A percentile compares a stretch with the other conserved stretches of the same genome.
Evolutionary conservation across 208 protist species (phyloP).

Genomic region (Leishmania turanica): DNA sequence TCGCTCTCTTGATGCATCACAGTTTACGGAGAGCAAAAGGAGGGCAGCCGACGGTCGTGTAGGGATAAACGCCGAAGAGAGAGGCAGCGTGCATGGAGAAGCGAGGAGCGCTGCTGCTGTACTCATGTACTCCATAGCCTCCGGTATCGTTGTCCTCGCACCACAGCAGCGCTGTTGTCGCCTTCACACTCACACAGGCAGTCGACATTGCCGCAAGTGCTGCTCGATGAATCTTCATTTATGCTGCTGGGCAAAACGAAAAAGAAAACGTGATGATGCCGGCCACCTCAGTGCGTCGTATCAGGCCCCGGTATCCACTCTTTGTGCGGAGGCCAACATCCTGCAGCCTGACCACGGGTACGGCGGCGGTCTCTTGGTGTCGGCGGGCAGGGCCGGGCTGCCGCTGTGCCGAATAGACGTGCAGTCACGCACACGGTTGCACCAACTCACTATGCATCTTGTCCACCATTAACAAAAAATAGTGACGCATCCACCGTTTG

Average conservation of each 20-base stretch:
- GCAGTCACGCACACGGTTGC: not conserved
- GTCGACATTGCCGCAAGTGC: not conserved
- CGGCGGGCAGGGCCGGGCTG: no score
- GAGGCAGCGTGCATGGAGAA: not conserved
- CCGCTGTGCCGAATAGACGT: not conserved
- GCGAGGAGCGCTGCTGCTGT: not conserved
- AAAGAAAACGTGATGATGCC: not conserved
- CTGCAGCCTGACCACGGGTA: not conserved
- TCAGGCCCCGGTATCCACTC: not conserved
- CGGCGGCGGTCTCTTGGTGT: not conserved
- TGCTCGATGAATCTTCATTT: not conserved
- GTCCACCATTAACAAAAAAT: not conserved
- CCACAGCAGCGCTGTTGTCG: not conserved
- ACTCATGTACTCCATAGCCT: not conserved
- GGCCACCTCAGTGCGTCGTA: not conserved
- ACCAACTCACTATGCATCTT: not conserved
- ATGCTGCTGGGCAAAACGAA: not conserved
- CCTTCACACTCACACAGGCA: conserved; percentile 1
- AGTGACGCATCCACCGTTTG: not conserved
- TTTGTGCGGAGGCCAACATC: not conserved
- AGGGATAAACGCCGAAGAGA: not conserved
- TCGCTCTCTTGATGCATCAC: not conserved
- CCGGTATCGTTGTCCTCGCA: not conserved
- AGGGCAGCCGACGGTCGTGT: not conserved
- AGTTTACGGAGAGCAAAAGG: not conserved